Conservation (phyloP, 441 rosid genomes). For the Brassica balearica region DNA sequence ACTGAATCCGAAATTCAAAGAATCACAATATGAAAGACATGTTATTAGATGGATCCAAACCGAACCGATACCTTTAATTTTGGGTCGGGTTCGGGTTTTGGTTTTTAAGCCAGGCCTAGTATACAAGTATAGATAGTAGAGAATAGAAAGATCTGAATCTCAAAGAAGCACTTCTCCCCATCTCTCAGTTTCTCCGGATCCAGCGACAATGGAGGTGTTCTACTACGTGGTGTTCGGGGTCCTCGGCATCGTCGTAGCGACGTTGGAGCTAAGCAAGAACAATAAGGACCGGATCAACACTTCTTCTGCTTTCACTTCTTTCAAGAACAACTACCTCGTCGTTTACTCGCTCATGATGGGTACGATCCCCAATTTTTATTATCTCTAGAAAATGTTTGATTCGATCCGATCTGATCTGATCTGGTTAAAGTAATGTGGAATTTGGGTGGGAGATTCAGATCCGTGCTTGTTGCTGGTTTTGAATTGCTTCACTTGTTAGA, state of each 20-base stretch:
- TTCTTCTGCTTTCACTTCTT: constrained; percentile 67
- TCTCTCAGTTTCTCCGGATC: neutral
- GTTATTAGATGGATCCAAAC: no score
- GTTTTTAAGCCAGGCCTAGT: no score
- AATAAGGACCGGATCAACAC: constrained; percentile 76
- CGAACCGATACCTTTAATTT: no score
- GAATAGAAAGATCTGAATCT: no score
- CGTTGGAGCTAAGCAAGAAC: constrained; percentile 78
- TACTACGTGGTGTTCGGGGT: constrained; percentile 73
- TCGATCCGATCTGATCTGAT: constrained; percentile 40
- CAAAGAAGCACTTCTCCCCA: no score
- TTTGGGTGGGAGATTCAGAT: constrained; percentile 25
- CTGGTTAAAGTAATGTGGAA: constrained; percentile 14
- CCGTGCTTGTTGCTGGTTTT: neutral
- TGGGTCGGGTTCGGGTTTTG: no score
- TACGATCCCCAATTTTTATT: constrained; percentile 26
- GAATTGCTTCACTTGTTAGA: neutral
- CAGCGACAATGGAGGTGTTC: constrained; percentile 63
- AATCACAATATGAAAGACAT: no score
- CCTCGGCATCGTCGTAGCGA: constrained; percentile 61
- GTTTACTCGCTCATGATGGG: constrained; percentile 97
- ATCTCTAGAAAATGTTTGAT: neutral
- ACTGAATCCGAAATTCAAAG: no score
- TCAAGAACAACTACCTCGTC: constrained; percentile 81
- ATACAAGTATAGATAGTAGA: no score